Percentiles rank a stretch among this genome's conserved stretches.
These are phyloP conservation scores for Alternaria panax DNA, from an alignment of 2,329 filamentous ascomycete species.

Conservation along the genomic window DNA sequence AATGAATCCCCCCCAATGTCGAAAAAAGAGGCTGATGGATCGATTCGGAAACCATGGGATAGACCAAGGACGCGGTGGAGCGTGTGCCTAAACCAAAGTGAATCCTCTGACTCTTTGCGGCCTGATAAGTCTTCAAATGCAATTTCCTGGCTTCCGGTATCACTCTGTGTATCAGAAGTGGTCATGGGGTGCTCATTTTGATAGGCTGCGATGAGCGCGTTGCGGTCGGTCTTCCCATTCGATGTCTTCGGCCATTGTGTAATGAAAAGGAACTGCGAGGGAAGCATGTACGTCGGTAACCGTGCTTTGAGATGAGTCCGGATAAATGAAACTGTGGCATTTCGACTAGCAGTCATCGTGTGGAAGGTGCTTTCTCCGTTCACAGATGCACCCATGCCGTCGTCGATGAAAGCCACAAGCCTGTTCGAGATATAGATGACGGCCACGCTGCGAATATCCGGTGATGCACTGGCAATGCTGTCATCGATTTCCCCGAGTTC, in stretches of 20 bases:
- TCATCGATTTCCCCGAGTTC: background rate
- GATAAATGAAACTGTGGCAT: background rate
- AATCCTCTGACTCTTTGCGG: background rate
- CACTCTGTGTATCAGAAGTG: background rate
- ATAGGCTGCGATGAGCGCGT: background rate
- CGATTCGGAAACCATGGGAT: background rate
- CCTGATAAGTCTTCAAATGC: background rate
- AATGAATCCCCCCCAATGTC: slow-evolving; percentile 54
- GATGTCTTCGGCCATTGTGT: background rate
- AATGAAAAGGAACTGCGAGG: background rate
- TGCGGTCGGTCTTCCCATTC: background rate
- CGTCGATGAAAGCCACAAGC: background rate
- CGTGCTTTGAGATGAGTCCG: background rate
- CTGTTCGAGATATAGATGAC: background rate
- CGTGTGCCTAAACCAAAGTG: background rate
- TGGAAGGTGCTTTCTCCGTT: background rate
- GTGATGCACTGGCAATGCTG: background rate
- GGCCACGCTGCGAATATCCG: background rate
- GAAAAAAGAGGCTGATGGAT: slow-evolving; percentile 42
- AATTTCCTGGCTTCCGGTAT: background rate
- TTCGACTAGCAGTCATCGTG: background rate
- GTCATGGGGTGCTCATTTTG: background rate
- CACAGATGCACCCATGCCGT: background rate
- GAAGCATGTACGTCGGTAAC: background rate
- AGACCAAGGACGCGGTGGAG: background rate